Conservation (phyloP, 2,329 filamentous ascomycete species). For the Colletotrichum sp. region DNA sequence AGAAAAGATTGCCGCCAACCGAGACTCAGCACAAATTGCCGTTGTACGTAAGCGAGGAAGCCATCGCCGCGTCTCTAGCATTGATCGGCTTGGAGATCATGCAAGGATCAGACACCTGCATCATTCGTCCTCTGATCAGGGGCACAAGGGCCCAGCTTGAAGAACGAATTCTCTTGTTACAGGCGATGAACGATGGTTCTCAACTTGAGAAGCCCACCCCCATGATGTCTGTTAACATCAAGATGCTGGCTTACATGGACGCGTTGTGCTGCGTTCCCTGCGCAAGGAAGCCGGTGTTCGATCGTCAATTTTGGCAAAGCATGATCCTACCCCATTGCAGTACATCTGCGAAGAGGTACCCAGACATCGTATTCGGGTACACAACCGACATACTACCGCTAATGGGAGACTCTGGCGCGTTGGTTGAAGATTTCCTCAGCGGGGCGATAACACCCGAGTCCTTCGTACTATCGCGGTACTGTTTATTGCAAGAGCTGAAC, state of each 20-base stretch:
- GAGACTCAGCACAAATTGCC: neutral
- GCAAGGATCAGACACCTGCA: neutral
- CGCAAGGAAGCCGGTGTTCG: neutral
- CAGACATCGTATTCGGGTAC: conserved; percentile 13
- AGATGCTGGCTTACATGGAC: conserved; percentile 16
- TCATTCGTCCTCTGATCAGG: neutral
- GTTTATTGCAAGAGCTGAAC: neutral
- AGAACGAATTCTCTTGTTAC: neutral
- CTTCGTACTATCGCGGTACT: neutral
- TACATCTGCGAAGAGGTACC: neutral
- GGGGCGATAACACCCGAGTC: neutral
- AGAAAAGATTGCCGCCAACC: neutral
- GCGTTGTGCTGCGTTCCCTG: conserved; percentile 6
- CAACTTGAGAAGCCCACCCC: neutral
- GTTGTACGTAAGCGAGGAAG: neutral
- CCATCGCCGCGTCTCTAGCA: conserved; percentile 5
- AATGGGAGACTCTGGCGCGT: neutral
- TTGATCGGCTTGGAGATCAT: conserved; percentile 8
- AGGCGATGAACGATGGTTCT: neutral
- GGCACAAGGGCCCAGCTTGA: neutral
- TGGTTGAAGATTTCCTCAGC: conserved; percentile 1
- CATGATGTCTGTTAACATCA: conserved; percentile 7
- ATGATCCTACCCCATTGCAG: neutral
- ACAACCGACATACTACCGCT: neutral
- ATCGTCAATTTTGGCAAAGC: neutral